Percentiles rank a stretch among this genome's conserved stretches.
These are phyloP conservation scores for Uncinocarpus reesii DNA, from an alignment of 2,329 filamentous ascomycete genomes.

Conservation along the genomic window DNA sequence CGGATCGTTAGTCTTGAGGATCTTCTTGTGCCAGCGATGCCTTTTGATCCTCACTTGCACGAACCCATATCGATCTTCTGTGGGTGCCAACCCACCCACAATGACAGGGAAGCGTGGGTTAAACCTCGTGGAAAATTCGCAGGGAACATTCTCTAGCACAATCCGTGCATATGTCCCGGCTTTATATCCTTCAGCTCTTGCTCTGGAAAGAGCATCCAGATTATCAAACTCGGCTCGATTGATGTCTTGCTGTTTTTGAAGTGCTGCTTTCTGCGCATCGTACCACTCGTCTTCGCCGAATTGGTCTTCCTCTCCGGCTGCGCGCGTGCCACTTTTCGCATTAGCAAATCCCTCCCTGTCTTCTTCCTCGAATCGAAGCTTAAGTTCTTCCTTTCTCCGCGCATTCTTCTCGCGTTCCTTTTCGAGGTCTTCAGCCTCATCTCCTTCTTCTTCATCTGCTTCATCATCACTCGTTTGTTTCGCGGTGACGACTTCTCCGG, in stretches of 20 bases:
- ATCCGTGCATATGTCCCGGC: slow-evolving; percentile 91
- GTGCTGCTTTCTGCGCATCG: slow-evolving; percentile 83
- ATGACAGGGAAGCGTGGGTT: slow-evolving; percentile 72
- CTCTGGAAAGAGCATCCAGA: slow-evolving; percentile 72
- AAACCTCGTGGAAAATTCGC: slow-evolving; percentile 79
- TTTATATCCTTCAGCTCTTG: slow-evolving; percentile 77
- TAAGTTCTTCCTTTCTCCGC: slow-evolving; percentile 84
- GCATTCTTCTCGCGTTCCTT: slow-evolving; percentile 87
- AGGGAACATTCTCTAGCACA: slow-evolving; percentile 77
- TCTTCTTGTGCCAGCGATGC: slow-evolving; percentile 98
- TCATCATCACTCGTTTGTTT: slow-evolving; percentile 27
- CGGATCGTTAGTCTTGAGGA: slow-evolving; percentile 94
- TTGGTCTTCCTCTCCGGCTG: slow-evolving; percentile 61
- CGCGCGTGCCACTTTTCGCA: slow-evolving; percentile 73
- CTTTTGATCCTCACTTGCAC: slow-evolving; percentile 94
- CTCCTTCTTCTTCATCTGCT: slow-evolving; percentile 24
- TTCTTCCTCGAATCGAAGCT: slow-evolving; percentile 90
- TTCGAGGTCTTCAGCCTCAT: slow-evolving; percentile 50
- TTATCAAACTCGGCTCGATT: slow-evolving; percentile 87
- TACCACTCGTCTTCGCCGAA: slow-evolving; percentile 99
- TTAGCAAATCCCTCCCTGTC: slow-evolving; percentile 83
- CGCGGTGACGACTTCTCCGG: slow-evolving; percentile 48
- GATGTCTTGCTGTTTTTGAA: slow-evolving; percentile 94
- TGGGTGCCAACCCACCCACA: slow-evolving; percentile 81
- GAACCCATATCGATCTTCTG: slow-evolving; percentile 90